These are phyloP conservation scores for Boletus reticulatus DNA, from an alignment of 768 basidiomycete species.

Conservation along the genomic window DNA sequence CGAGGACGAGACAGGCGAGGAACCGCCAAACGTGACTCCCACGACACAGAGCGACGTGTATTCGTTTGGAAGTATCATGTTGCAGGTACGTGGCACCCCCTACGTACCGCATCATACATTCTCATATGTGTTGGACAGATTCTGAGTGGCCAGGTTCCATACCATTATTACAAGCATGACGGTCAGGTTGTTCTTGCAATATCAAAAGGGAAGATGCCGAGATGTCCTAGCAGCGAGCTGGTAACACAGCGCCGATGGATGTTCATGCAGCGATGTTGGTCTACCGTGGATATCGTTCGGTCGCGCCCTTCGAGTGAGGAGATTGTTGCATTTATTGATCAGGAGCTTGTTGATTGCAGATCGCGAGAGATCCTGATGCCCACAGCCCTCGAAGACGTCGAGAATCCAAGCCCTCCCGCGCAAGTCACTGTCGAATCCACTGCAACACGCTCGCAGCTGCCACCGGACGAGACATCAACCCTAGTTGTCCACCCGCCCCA, in stretches of 20 bases:
- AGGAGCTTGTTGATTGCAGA: slow-evolving; percentile 9
- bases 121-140: background rate
- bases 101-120: no score
- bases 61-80: no score
- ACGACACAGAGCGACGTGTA: no score
- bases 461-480: no score
- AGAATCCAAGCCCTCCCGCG: no score
- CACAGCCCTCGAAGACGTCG: background rate
- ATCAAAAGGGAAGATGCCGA: background rate
- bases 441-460: no score
- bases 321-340: no score
- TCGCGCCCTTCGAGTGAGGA: no score
- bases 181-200: slow-evolving; percentile 9
- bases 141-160: slow-evolving; percentile 13
- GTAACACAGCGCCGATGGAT: slow-evolving; percentile 8
- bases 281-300: slow-evolving; percentile 15
- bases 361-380: slow-evolving; percentile 33
- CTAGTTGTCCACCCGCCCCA: no score
- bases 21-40: no score
- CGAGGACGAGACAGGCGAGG: no score
- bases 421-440: no score
- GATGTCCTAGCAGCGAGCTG: background rate
- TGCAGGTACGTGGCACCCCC: slow-evolving; percentile 1
- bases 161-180: slow-evolving; percentile 9
- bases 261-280: slow-evolving; percentile 18